Conservation (phyloP, 352 stramenopile species). For the Elongisporangium undulatum region DNA sequence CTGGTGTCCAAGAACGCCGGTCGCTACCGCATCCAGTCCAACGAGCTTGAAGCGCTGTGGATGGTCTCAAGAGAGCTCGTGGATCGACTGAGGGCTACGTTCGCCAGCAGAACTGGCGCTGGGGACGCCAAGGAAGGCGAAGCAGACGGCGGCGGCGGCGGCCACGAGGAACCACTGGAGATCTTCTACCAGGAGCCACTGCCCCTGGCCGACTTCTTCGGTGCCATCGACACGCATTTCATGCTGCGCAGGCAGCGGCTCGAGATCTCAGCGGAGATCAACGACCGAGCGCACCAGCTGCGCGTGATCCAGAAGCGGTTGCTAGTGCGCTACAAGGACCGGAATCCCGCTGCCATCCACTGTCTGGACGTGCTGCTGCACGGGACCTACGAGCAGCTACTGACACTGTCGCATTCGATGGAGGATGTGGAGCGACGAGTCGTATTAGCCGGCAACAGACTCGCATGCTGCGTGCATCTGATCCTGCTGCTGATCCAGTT, state of each 20-base stretch:
- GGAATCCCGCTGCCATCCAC: slow-evolving; percentile 74
- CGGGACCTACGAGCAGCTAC: slow-evolving; percentile 82
- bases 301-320: slow-evolving; percentile 89
- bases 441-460: slow-evolving; percentile 42
- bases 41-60: slow-evolving; percentile 76
- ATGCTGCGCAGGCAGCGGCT: slow-evolving; percentile 53
- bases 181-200: slow-evolving; percentile 84
- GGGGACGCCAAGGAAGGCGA: slow-evolving; percentile 15
- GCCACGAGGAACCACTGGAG: slow-evolving; percentile 18
- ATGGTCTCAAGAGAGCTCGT: slow-evolving; percentile 80
- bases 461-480: slow-evolving; percentile 73
- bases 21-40: slow-evolving; percentile 85
- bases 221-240: slow-evolving; percentile 87
- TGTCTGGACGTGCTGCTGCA: slow-evolving; percentile 83
- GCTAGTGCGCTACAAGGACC: slow-evolving; percentile 88
- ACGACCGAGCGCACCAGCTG: slow-evolving; percentile 86
- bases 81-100: slow-evolving; percentile 46
- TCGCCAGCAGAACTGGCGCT: slow-evolving; percentile 11
- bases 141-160: slow-evolving; percentile 8
- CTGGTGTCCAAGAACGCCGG: slow-evolving; percentile 89
- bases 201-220: slow-evolving; percentile 83
- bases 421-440: slow-evolving; percentile 57
- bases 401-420: slow-evolving; percentile 67
- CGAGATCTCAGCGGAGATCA: slow-evolving; percentile 61
- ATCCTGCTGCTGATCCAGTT: slow-evolving; percentile 80